Base-by-base conservation (phyloP, 139 green algal species). In the Tetraselmis chui region DNA sequence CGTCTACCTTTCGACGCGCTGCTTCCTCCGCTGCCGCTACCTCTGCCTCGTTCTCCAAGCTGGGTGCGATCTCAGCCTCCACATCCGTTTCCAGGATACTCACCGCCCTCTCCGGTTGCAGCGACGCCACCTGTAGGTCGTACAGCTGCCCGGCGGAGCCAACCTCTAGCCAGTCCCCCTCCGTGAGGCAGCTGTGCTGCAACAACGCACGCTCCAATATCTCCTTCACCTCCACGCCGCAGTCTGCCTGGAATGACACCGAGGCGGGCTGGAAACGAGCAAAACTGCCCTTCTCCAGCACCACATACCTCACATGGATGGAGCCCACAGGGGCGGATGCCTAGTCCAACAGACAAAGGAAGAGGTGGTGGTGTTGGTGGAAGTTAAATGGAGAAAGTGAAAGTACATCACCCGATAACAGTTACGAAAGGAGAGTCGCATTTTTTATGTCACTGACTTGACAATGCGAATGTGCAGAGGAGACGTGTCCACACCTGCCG, bases 1-100 rank as follows among this genome's bases (percentile, higher is more conserved):
- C 45, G 45, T 67, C 45, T 18, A 67, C 11, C 45, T 18, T 5
- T 18, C 45, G 45, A 5, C 45, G 45, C 45, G 77, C 76, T 31
- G 31, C 76, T 22, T 83, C 76, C 76, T 76, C 27, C 32, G 28
- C 29, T 27, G 32, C 77, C 28, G 75, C 80, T 1, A 83, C 59
- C 32, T 59, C 75, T 32, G 79, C 74, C 80, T 95, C 91, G 24
- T 89, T 92, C 83, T 95, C 93, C 29, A 94, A 84, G 1, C 89
- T 94, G 0, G 92, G 88, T 31, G 92, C 90, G 76, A 97, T 91
- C 31, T 97, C 92, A 27, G 91, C 93, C 29, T 94, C 93, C 28
- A 97, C 76, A 30, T 97, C 94, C 29, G 90, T 93, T 81, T 97
- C 92, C 23, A 95, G 87, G 2, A 94, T 78, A 59, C 81, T 89